phyloP scores from a whole-genome alignment of 139 green algal genomes.

The Tetraselmis chui region DNA sequence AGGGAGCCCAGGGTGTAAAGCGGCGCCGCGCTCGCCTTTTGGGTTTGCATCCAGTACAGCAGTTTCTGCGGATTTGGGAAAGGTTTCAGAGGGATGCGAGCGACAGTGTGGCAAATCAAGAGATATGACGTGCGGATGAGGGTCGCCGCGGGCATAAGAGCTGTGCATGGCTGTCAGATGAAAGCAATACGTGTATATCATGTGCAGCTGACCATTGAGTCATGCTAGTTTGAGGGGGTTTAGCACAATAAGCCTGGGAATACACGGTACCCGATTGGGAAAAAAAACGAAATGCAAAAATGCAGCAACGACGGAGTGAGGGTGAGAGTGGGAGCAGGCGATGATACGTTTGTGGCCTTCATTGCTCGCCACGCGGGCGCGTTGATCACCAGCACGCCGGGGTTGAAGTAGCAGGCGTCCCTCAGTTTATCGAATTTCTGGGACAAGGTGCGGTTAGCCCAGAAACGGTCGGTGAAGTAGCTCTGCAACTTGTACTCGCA shows the following conservation, averaged over 20 bases:
- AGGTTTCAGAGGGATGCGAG: not conserved
- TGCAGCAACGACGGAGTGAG: not conserved
- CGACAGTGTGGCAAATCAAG: not conserved
- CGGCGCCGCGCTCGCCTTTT: not conserved
- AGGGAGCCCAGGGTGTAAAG: slow-evolving; percentile 1
- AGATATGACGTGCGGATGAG: not conserved
- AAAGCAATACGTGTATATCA: too few species aligned
- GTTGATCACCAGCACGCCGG: not conserved
- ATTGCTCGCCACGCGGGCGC: not conserved
- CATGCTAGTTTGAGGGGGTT: too few species aligned
- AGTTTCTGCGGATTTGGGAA: not conserved
- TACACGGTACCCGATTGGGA: not conserved
- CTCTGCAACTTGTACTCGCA: slow-evolving; percentile 1
- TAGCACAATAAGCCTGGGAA: not conserved
- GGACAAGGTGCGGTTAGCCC: not conserved
- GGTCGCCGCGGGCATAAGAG: too few species aligned
- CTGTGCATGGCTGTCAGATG: too few species aligned
- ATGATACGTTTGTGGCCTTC: not conserved
- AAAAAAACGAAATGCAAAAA: too few species aligned
- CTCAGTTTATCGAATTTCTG: not conserved
- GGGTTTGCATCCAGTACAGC: not conserved
- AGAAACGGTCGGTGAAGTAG: not conserved
- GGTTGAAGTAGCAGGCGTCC: slow-evolving; percentile 5
- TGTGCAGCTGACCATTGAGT: too few species aligned
- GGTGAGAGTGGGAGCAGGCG: not conserved